Evolutionary conservation across 768 basidiomycete species (phyloP), one percentile per base, ranked within the genome.

Genomic region (Tylopilus sp.): DNA sequence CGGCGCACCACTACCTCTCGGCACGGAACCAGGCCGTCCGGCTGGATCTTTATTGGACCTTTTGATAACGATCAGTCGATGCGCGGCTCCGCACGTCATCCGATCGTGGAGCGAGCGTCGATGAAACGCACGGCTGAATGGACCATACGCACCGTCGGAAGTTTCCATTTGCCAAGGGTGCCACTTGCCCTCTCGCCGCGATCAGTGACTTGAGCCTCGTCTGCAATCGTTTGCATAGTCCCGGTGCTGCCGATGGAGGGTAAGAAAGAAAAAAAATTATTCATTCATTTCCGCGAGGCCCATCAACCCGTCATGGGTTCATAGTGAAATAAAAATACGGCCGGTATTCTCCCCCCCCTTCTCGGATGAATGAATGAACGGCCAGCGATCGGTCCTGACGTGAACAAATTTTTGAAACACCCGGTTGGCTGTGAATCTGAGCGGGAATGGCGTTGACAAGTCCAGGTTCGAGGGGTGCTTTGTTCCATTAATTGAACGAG

Each of bases 261-360:
- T n/a, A 45, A 28, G 30, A 56, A 22, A 56, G 29, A 44, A 54
- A 66, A 66, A 66, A 65, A 60, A 31, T 67, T 57, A 53, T 63
- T 63, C 48, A 16, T 68, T 66, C 66, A 66, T 66, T 68, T 66
- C 64, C 64, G 64, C 42, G 49, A 45, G 6, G 46, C 51, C n/a
- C 56, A 62, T 62, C 56, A 56, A 46, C 37, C 33, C 33, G n/a
- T n/a, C n/a, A n/a, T n/a, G n/a, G 33, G 48, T 65, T 54, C 26
- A 38, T 36, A 42, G 48, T 56, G 60, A 65, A 67, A 65, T 57
- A 37, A 65, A n/a, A 59, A 45, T 37, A 54, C 17, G 45, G 50
- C 65, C 49, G 54, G 56, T 49, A 4, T 33, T 17, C 33, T 19
- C 6, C 17, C 36, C 36, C 63, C 54, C 22, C 42, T 54, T 45